phyloP scores from a whole-genome alignment of 2,329 filamentous ascomycete species.

The Gremmenia infestans region DNA sequence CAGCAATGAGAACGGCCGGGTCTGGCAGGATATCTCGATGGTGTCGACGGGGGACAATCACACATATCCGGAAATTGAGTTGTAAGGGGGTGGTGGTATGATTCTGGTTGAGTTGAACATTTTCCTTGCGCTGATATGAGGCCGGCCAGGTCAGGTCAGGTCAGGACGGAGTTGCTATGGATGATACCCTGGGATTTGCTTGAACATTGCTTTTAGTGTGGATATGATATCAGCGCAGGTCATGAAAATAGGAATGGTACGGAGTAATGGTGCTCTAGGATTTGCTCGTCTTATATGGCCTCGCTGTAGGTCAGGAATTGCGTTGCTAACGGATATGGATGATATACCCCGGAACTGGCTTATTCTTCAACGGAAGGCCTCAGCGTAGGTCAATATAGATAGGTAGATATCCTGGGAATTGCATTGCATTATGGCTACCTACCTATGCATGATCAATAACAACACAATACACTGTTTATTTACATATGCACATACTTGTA shows the following conservation, averaged over 20 bases:
- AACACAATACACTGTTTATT: too few species aligned
- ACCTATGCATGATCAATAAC: too few species aligned
- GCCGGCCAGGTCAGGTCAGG: background rate
- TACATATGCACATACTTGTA: background rate
- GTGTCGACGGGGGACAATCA: conserved; percentile 40
- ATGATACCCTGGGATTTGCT: conserved; percentile 11
- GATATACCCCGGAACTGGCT: too few species aligned
- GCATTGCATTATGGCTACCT: too few species aligned
- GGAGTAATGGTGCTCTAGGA: background rate
- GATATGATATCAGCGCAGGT: background rate
- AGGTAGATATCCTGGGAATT: too few species aligned
- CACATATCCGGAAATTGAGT: conserved; percentile 36
- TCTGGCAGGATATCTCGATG: conserved; percentile 38
- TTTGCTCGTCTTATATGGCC: background rate
- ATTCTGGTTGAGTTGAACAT: background rate
- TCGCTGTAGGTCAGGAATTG: too few species aligned
- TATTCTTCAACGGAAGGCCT: too few species aligned
- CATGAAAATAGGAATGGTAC: background rate
- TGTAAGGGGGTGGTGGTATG: conserved; percentile 26
- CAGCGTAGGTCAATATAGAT: too few species aligned
- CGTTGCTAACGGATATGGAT: too few species aligned
- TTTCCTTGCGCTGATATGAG: background rate
- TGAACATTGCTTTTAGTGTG: background rate
- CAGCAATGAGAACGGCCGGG: conserved; percentile 30
- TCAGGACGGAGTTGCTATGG: background rate